Conservation (phyloP, 2,329 filamentous ascomycete genomes). For the Talaromyces islandicus region DNA sequence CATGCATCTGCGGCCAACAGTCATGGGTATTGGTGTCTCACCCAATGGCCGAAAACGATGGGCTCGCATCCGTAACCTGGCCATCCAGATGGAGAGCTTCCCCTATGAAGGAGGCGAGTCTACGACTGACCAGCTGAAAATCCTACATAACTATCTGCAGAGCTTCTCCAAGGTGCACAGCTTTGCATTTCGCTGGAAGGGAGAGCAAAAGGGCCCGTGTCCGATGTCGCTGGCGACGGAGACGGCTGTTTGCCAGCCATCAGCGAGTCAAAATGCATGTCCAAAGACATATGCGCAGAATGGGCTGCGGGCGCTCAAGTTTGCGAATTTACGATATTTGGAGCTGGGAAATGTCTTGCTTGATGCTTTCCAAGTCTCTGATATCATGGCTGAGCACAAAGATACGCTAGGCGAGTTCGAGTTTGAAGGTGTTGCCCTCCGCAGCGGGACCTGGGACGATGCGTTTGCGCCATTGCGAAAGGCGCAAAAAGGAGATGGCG, state of each 20-base stretch:
- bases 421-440: constrained; percentile 68
- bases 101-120: constrained; percentile 53
- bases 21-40: constrained; percentile 66
- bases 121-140: constrained; percentile 61
- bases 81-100: constrained; percentile 67
- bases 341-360: constrained; percentile 67
- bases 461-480: constrained; percentile 62
- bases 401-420: constrained; percentile 68
- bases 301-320: constrained; percentile 53
- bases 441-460: constrained; percentile 72
- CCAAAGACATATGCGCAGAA: constrained; percentile 27
- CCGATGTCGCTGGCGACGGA: constrained; percentile 67
- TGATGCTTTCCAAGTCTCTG: constrained; percentile 63
- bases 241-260: constrained; percentile 56
- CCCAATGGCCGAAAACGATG: constrained; percentile 68
- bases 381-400: constrained; percentile 62
- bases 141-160: constrained; percentile 75
- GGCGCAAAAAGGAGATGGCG: constrained; percentile 30
- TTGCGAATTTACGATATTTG: constrained; percentile 63
- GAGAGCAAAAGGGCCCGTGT: constrained; percentile 60
- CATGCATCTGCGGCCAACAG: constrained; percentile 65
- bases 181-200: constrained; percentile 72
- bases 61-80: constrained; percentile 69
- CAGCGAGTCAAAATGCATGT: constrained; percentile 20
- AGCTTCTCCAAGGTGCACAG: constrained; percentile 62